Evolutionary conservation across 2,329 filamentous ascomycete species (phyloP), one percentile per base, ranked within the genome.

Genomic region (Colletotrichum ledebouriae): DNA sequence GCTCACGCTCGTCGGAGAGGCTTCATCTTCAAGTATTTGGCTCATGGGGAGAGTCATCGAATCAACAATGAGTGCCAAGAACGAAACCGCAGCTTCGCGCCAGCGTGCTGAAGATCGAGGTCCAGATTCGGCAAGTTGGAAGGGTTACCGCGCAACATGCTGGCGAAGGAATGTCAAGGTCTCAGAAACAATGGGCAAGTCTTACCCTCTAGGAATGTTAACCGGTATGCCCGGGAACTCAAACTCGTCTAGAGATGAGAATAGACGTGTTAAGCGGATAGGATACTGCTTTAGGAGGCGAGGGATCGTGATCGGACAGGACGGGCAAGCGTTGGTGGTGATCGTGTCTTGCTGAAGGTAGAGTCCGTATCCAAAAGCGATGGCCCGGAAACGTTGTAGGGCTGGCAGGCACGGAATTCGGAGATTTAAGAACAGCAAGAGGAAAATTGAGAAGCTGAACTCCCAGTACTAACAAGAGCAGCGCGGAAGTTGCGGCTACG

Each of bases 201-300:
- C 68, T 71, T 56, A 70, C 70, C 60, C 47, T 11, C 25, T 22
- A 65, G 58, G 68, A 71, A 71, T 71, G 68, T 37, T 63, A n/a
- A 63, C 20, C 50, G 47, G 49, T 39, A 49, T 56, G 55, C 66
- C 47, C 7, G 56, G 61, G 20, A 69, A 60, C 61, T 69, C 55
- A 6, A 39, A n/a, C 41, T 20, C 39, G 17, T 17, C 25, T 20
- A 6, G 34, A 20, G 49, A 58, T 25, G 17, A 50, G 25, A 25
- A 7, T 56, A 33, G 41, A 39, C 33, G 61, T 11, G 25, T 17
- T 22, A 57, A 42, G 13, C 39, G 25, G 29, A 22, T 37, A 55
- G 62, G n/a, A 55, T 39, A 17, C 58, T 34, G 17, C 17, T n/a
- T 37, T 50, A 49, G 56, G 62, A 41, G 10, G 17, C 29, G 34